Evolutionary conservation across 2,329 filamentous ascomycete genomes (phyloP), one percentile per base, ranked within the genome.

Genomic region (Byssochlamys sp.): DNA sequence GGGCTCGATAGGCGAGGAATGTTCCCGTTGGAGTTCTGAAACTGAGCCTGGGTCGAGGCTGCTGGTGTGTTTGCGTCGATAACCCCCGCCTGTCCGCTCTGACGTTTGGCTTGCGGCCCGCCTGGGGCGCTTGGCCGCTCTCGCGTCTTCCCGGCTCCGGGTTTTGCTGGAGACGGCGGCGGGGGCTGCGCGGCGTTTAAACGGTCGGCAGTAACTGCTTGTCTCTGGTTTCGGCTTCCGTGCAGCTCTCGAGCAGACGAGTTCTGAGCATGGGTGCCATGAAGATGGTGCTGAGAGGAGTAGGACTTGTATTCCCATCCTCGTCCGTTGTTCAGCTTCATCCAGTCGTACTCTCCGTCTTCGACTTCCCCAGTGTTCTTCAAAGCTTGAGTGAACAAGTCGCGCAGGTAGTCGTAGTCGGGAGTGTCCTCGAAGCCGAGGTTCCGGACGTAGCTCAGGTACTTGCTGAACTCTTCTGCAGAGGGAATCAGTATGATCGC

Each of bases 261-360:
- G 71, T 91, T 90, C 63, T 87, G 89, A 67, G 88, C 80, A 59
- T 80, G 82, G 75, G 91, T 90, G 72, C 87, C 83, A 77, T 90
- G 87, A 77, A 91, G 89, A 65, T 90, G 80, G 73, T 89, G 87
- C 74, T 90, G 82, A 25, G 84, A 83, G 53, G 84, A 80, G 68
- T 87, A 84, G 59, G 81, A 78, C 71, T 88, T 88, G 74, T 86
- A 89, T 76, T 95, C 90, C 90, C 90, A 95, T 62, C 91, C 91
- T 77, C 95, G 94, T 66, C 87, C 87, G 77, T 91, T 90, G 79
- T 90, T 94, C 66, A 96, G 81, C 82, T 96, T 96, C 90, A 97
- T 96, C 94, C 94, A 99, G 78, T 99, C 94, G 75, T 97, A 99
- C 74, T 97, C 92, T 69, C 94, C 94, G 75, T 99, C 94, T 73